Base-by-base conservation (phyloP, 371 early-diverging fungal species). In the Rhizopus delemar region DNA sequence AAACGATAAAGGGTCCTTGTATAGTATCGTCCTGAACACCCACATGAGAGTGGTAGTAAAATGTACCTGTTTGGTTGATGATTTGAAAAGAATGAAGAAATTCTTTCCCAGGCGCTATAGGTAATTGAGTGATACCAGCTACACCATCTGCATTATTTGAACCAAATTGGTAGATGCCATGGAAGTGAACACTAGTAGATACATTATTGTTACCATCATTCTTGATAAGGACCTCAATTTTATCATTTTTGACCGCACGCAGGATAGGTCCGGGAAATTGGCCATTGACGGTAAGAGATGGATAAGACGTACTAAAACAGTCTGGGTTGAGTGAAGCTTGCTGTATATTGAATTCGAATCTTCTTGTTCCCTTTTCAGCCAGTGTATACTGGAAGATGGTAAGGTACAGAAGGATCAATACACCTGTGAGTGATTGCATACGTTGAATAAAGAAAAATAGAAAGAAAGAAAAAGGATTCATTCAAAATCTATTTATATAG, bases 61-160 rank as follows among this genome's bases (percentile, higher is more conserved):
- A 84, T 2, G 86, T 84, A n/a, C 86, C 86, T 0, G 65, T 56
- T 46, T 80, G 77, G 7, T 67, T 56, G 12, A 56, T 50, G 4
- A 74, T 71, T 8, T 70, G 65, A 62, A 84, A 84, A 1, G 69
- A 54, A 56, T 86, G 74, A 3, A 71, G 68, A 41, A 70, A 85
- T 8, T 65, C 56, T 32, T 79, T 45, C 1, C 83, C 83, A 2
- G 81, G 75, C 5, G 65, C 63, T 41, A 86, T 85, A 1, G 81
- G 73, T 31, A 69, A 59, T 57, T 86, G 85, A 12, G 82, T 86
- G 46, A 81, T 58, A 13, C 68, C 75, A 7, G 86, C 80, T 5
- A 84, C 85, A 16, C 91, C 91, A 55, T 80, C 80, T 0, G 77
- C 51, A 43, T 56, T 51, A 13, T 59, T 56, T 2, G 70, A 64